These are phyloP conservation scores for Stachybotrys chartarum DNA, from an alignment of 2,329 filamentous ascomycete genomes.

Conservation along the genomic window DNA sequence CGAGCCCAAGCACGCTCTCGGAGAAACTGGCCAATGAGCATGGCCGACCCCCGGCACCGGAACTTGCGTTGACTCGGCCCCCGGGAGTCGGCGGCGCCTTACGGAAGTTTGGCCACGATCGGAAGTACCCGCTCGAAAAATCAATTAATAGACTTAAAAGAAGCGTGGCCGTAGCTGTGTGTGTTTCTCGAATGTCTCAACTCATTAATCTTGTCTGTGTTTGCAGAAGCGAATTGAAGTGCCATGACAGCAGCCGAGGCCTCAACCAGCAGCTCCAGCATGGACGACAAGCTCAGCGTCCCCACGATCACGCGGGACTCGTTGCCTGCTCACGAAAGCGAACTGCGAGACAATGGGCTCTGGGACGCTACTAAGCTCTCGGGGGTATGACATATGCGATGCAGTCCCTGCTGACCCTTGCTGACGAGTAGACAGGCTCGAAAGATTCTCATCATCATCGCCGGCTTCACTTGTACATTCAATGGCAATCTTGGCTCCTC, in stretches of 20 bases:
- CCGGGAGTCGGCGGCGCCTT: too few species aligned
- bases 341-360: conserved; percentile 4
- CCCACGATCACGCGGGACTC: background rate
- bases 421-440: conserved; percentile 14
- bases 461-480: conserved; percentile 27
- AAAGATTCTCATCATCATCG: conserved; percentile 25
- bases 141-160: too few species aligned
- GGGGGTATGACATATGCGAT: conserved; percentile 8
- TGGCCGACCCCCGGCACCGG: too few species aligned
- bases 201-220: too few species aligned
- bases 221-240: too few species aligned
- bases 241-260: background rate
- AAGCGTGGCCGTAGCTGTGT: too few species aligned
- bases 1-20: too few species aligned
- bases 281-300: background rate
- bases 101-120: too few species aligned
- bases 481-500: conserved; percentile 28
- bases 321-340: background rate
- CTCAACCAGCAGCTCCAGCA: background rate
- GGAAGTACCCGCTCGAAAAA: too few species aligned
- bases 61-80: too few species aligned
- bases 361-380: conserved; percentile 23
- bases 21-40: too few species aligned
- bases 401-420: background rate
- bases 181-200: too few species aligned